These are phyloP conservation scores for Fraxinus velutina DNA, from an alignment of 305 asterid genomes.

Conservation along the genomic window DNA sequence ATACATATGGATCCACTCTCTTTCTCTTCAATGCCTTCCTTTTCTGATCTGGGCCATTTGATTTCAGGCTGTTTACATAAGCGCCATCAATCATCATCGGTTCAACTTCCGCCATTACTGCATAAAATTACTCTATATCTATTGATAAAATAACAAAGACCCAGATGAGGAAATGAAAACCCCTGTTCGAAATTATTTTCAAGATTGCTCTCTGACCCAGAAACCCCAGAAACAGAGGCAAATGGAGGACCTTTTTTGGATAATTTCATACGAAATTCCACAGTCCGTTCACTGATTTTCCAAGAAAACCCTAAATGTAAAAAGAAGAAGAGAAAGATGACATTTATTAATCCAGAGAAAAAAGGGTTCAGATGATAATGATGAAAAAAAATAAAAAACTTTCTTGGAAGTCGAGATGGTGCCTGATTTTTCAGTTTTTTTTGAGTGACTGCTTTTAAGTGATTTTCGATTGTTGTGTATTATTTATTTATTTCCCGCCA, in stretches of 20 bases:
- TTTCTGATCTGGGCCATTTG: constrained; percentile 25
- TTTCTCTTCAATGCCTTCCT: constrained; percentile 46
- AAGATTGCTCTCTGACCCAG: not conserved
- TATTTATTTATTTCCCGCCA: constrained; percentile 9
- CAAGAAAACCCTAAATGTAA: not conserved
- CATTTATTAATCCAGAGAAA: not conserved
- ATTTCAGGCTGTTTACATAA: constrained; percentile 15
- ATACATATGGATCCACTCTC: constrained; percentile 30
- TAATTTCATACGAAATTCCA: not conserved
- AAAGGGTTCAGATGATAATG: not conserved
- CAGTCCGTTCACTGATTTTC: not conserved
- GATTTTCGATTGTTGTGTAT: not conserved
- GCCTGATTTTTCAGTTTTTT: not conserved
- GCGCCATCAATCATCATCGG: constrained; percentile 34
- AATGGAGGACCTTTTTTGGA: not conserved
- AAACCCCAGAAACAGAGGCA: not conserved
- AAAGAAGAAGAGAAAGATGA: not conserved
- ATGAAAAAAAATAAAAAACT: not conserved
- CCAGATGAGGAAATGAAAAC: not conserved
- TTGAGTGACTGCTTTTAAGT: not conserved
- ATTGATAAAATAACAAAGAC: not conserved
- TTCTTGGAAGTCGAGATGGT: constrained; percentile 18
- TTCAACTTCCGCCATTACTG: constrained; percentile 39
- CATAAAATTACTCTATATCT: constrained; percentile 16
- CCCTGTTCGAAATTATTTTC: constrained; percentile 6